Evolutionary conservation across 768 basidiomycete species (phyloP).

Genomic region (Lactarius evosmus): DNA sequence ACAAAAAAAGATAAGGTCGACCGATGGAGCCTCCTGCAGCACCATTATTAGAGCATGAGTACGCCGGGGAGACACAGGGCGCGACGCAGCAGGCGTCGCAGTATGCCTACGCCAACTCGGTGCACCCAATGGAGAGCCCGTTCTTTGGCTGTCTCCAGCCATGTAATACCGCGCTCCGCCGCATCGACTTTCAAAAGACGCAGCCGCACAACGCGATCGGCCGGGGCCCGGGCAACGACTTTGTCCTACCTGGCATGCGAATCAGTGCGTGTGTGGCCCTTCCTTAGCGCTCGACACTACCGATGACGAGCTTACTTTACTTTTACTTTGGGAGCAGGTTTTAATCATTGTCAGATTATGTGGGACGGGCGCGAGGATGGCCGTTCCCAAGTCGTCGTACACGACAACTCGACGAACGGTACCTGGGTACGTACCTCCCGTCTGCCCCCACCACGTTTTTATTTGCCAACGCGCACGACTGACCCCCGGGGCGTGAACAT

Average conservation of each 20-base stretch:
- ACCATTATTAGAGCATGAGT: not conserved
- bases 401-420: conserved; percentile 67
- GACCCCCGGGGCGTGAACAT: not conserved
- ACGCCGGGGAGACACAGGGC: conserved; percentile 22
- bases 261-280: conserved; percentile 52
- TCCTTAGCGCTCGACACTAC: not conserved
- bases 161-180: conserved; percentile 10
- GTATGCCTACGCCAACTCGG: not conserved
- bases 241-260: conserved; percentile 66
- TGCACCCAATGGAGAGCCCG: conserved; percentile 17
- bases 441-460: not conserved
- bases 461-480: not conserved
- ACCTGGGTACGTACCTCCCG: conserved; percentile 52
- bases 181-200: conserved; percentile 24
- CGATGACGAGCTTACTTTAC: conserved; percentile 1
- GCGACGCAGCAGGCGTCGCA: conserved; percentile 27
- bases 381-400: conserved; percentile 46
- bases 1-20: not conserved
- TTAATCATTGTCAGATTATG: conserved; percentile 52
- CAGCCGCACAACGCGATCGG: conserved; percentile 14
- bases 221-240: conserved; percentile 37
- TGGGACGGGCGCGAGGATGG: conserved; percentile 54
- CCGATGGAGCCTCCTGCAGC: not conserved
- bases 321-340: conserved; percentile 40
- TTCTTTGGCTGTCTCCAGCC: conserved; percentile 25